Base-by-base conservation (phyloP, 176 grass and related monocot species). In the Juncus effusus region DNA sequence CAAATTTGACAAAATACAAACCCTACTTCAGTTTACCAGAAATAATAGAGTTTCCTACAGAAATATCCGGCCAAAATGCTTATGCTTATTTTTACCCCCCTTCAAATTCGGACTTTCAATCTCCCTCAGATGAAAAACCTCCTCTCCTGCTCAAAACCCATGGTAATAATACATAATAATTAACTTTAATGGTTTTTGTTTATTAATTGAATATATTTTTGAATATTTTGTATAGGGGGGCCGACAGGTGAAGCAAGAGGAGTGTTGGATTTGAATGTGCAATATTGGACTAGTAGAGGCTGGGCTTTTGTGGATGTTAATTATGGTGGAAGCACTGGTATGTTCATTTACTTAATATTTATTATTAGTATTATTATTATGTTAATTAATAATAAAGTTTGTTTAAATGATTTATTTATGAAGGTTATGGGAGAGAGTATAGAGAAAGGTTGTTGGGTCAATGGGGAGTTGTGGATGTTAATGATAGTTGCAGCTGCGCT, bases 281-380 rank as follows among this genome's bases (percentile, higher is more conserved):
- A 92, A 19, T 97, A 89, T 53, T 97, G 94, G 94, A 97, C 88
- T 81, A 92, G 83, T 81, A 81, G 88, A 84, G 94, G 94, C 10
- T 97, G 94, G 88, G 88, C 85, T 61, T 89, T 80, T 82, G 80
- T 92, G 14, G 93, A 97, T 89, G 93, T 97, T 79, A 97, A 92
- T 69, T 92, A 97, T 56, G 88, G 88, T 42, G 93, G 93, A 77
- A 96, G 92, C 82, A 91, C 85, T 14, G 87, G 87, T 96, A 74
- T 67, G 82, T 79, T 6, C 57, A 75, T 70, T 28, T 28, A 1
- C 19, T 28, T 28, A 0, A 28, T 28, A 28, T 28, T 28, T 28
- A 28, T 28, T 28, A 1, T 28, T 28, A 28, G 19, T 28, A 28
- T 1, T 28, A 28, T 28, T 0, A 28, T 28, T 28, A 28, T 28